Conservation (phyloP, 2,329 filamentous ascomycete species). For the Fusarium virguliforme region DNA sequence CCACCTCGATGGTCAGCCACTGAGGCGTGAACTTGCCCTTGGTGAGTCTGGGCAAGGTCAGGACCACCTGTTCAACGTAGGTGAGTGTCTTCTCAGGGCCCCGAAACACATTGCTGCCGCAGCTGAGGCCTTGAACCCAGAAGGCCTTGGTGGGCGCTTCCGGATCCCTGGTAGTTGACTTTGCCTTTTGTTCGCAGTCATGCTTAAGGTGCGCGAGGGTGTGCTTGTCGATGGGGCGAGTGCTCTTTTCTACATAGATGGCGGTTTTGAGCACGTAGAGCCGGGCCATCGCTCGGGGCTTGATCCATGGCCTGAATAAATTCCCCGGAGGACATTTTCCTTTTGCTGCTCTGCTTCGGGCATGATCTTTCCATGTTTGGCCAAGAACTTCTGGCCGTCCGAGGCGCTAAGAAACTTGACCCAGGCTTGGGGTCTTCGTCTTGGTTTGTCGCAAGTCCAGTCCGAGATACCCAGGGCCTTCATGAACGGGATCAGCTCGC, state of each 20-base stretch:
- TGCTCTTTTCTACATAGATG: slow-evolving; percentile 56
- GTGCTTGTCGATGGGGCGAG: slow-evolving; percentile 50
- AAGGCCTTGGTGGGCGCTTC: slow-evolving; percentile 45
- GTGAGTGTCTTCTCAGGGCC: slow-evolving; percentile 52
- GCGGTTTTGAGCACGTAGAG: slow-evolving; percentile 52
- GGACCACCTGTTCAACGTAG: slow-evolving; percentile 62
- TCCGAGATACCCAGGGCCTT: slow-evolving; percentile 58
- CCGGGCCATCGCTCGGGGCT: slow-evolving; percentile 46
- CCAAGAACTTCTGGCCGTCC: slow-evolving; percentile 63
- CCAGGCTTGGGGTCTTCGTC: slow-evolving; percentile 55
- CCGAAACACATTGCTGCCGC: slow-evolving; percentile 66
- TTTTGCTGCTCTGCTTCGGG: slow-evolving; percentile 1
- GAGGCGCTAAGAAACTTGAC: slow-evolving; percentile 61
- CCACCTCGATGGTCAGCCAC: slow-evolving; percentile 30
- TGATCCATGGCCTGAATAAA: background rate
- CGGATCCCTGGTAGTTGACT: slow-evolving; percentile 23
- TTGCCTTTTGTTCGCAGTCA: slow-evolving; percentile 48
- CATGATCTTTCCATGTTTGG: slow-evolving; percentile 53
- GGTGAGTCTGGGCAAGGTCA: slow-evolving; percentile 4
- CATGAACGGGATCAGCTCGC: slow-evolving; percentile 61
- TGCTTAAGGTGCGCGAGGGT: slow-evolving; percentile 51
- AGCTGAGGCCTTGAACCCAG: slow-evolving; percentile 54
- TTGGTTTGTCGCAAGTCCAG: slow-evolving; percentile 63
- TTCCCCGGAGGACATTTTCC: slow-evolving; percentile 18
- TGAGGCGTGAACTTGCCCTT: slow-evolving; percentile 36